Evolutionary conservation across 2,329 filamentous ascomycete genomes (phyloP), one percentile per base, ranked within the genome.

Genomic region (Fusarium cyanostomum): DNA sequence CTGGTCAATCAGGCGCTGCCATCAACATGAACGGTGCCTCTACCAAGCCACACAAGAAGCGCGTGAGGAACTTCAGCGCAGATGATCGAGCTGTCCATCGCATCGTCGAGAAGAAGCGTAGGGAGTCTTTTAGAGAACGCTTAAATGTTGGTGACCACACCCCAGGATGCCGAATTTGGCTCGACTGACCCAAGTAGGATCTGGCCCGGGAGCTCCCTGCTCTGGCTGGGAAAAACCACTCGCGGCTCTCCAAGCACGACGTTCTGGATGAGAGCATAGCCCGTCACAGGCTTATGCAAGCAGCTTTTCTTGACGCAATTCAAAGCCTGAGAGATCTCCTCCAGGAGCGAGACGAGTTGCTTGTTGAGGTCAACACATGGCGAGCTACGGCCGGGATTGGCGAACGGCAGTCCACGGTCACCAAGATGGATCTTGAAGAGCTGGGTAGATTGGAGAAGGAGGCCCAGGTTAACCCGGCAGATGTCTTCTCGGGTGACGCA

Each of bases 31-130:
- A 35, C 9, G 50, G n/a, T 34, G n/a, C 55, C n/a, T 45, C 58
- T 3, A 24, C 35, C 18, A 61, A 59, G 24, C 21, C 54, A 0
- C 18, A 33, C 8, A 77, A 74, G 63, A 78, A 78, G 58, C 69
- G 76, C 9, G 65, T 77, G 15, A 71, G 77, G 10, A 75, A 77
- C 62, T 79, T 77, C 61, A 79, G 78, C 2, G 73, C 75, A 6
- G 70, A 79, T 45, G 78, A 80, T 46, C 76, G 78, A 9, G 77
- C 77, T 4, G 73, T 74, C 6, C 78, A 80, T 57, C 72, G 77
- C 1, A 70, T 76, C 7, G 79, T 80, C 59, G 77, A 80, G 50
- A 75, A 74, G 60, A 75, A 72, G 4, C 74, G 78, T 12, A 72
- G 78, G n/a, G 77, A 79, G 58, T 74, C 77, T 1, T 80, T 79